A percentile compares a stretch with the other conserved stretches of the same genome.
phyloP scores from a whole-genome alignment of 371 early-diverging fungal genomes.

The Mortierella sp. region DNA sequence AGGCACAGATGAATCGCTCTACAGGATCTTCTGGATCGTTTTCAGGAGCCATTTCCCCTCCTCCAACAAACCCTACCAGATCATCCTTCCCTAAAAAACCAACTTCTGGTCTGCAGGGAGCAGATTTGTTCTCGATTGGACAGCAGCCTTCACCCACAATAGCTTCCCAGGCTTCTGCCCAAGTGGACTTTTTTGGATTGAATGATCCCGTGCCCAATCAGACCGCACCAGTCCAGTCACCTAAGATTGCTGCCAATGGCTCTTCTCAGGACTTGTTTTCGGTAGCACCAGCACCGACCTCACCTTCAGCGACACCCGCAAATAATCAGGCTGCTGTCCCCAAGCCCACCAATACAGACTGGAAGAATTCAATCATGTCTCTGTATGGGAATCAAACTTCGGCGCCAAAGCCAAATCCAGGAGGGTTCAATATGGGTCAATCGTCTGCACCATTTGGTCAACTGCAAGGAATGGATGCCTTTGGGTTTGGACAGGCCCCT shows the following conservation, averaged over 20 bases:
- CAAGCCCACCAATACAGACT: conserved; percentile 58
- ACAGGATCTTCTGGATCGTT: conserved; percentile 33
- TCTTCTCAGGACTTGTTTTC: conserved; percentile 42
- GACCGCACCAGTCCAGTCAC: conserved; percentile 23
- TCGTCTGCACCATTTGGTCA: conserved; percentile 33
- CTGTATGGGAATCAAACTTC: conserved; percentile 59
- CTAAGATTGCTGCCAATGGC: neutral
- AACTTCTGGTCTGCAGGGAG: conserved; percentile 52
- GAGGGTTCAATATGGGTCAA: conserved; percentile 21
- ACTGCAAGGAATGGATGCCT: conserved; percentile 45
- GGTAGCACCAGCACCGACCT: conserved; percentile 30
- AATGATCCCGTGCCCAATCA: conserved; percentile 41
- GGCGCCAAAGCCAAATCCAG: conserved; percentile 32
- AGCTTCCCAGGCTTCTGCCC: conserved; percentile 22
- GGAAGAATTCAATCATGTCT: conserved; percentile 71
- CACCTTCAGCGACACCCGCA: conserved; percentile 12
- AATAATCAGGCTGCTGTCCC: conserved; percentile 7
- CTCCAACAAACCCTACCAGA: conserved; percentile 34
- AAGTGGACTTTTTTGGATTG: conserved; percentile 41
- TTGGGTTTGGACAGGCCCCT: conserved; percentile 43
- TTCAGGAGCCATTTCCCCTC: conserved; percentile 43
- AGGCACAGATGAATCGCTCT: conserved; percentile 34
- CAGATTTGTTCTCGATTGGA: conserved; percentile 56
- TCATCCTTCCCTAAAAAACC: conserved; percentile 33
- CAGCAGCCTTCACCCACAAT: conserved; percentile 22